Conservation (phyloP, 2,329 filamentous ascomycete genomes). For the Botrytis pseudocinerea region DNA sequence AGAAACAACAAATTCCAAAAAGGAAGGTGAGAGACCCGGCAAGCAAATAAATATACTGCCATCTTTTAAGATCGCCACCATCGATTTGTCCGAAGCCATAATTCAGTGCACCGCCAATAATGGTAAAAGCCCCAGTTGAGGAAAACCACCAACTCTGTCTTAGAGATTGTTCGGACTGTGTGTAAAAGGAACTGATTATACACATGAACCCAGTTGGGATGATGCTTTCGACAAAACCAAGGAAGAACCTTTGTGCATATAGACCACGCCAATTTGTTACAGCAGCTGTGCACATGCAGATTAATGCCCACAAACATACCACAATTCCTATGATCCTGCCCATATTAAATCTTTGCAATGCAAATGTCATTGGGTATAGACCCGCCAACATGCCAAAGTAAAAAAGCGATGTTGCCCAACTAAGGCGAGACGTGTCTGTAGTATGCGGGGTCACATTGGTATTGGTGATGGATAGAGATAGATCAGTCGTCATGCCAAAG, state of each 20-base stretch:
- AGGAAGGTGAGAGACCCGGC: slow-evolving; percentile 57
- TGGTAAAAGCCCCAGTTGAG: slow-evolving; percentile 53
- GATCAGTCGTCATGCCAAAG: slow-evolving; percentile 74
- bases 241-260: slow-evolving; percentile 66
- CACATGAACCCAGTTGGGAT: slow-evolving; percentile 68
- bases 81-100: slow-evolving; percentile 67
- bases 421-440: slow-evolving; percentile 66
- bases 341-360: slow-evolving; percentile 66
- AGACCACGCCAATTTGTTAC: slow-evolving; percentile 64
- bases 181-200: slow-evolving; percentile 63
- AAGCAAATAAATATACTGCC: slow-evolving; percentile 63
- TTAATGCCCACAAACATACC: slow-evolving; percentile 64
- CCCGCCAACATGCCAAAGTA: slow-evolving; percentile 79
- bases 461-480: slow-evolving; percentile 58
- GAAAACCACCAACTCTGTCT: slow-evolving; percentile 70
- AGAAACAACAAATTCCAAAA: slow-evolving; percentile 65
- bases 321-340: slow-evolving; percentile 63
- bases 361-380: slow-evolving; percentile 71
- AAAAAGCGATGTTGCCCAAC: slow-evolving; percentile 77
- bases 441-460: slow-evolving; percentile 52
- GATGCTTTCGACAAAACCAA: slow-evolving; percentile 61
- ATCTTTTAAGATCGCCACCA: slow-evolving; percentile 54
- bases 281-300: slow-evolving; percentile 69
- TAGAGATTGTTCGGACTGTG: slow-evolving; percentile 63
- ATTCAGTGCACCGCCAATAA: slow-evolving; percentile 64